Conservation (phyloP, 805 yeast species). For the Myxozyma kluyveri region DNA sequence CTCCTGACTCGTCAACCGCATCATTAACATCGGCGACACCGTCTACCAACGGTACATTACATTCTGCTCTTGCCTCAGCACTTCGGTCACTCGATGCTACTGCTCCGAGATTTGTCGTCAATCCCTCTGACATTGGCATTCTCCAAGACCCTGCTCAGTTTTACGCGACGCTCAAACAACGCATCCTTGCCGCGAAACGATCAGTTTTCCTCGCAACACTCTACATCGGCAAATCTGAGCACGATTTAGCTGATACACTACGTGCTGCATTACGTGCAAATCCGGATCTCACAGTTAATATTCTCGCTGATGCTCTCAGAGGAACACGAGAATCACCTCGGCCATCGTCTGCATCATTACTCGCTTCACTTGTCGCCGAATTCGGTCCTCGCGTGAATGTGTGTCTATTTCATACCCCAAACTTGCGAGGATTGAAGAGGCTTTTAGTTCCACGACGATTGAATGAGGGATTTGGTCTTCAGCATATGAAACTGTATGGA, state of each 20-base stretch:
- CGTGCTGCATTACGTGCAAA: slow-evolving; percentile 58
- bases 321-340: slow-evolving; percentile 92
- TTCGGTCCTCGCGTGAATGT: slow-evolving; percentile 67
- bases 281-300: slow-evolving; percentile 61
- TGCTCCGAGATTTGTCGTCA: slow-evolving; percentile 29
- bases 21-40: too few species aligned
- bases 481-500: slow-evolving; percentile 97
- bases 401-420: slow-evolving; percentile 87
- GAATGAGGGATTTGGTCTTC: slow-evolving; percentile 88
- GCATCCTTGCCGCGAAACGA: slow-evolving; percentile 58
- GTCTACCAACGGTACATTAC: neutral
- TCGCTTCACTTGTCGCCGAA: slow-evolving; percentile 62
- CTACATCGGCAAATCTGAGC: slow-evolving; percentile 79
- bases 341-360: slow-evolving; percentile 69
- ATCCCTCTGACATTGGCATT: slow-evolving; percentile 51
- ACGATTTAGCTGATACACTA: slow-evolving; percentile 66
- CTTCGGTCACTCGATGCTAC: slow-evolving; percentile 20
- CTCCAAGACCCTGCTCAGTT: slow-evolving; percentile 68
- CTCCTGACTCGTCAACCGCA: neutral
- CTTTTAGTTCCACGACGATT: slow-evolving; percentile 71
- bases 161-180: slow-evolving; percentile 57
- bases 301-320: slow-evolving; percentile 81
- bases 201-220: slow-evolving; percentile 80
- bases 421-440: slow-evolving; percentile 64
- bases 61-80: slow-evolving; percentile 16